Base-by-base conservation (phyloP, 192 early-diverging fungal species). In the Umbelopsis isabellina region DNA sequence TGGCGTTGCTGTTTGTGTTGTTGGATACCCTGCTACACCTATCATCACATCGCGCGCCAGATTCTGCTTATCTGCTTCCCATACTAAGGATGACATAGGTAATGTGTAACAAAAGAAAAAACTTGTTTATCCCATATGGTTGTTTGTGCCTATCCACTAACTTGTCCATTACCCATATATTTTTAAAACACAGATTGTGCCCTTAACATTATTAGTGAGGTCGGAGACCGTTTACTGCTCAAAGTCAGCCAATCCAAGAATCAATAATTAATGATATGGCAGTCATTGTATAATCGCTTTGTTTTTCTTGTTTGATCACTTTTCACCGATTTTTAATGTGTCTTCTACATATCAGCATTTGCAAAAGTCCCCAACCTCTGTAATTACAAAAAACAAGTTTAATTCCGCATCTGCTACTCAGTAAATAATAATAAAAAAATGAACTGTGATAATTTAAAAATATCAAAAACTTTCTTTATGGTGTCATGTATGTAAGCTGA, bases 11-110 rank as follows among this genome's bases (percentile, higher is more conserved):
- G 94, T 97, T 15, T 95, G 97, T 21, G 97, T 99, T 1, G 97
- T 99, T 4, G 95, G 93, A 47, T 96, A 97, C 79, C 97, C 96
- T 3, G 97, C 96, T 12, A 99, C 97, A 5, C 95, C 97, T n/a
- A 97, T 97, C 68, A 94, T 99, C 72, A 93, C 93, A 1, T 90
- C 90, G 4, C 87, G 97, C 52, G 96, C 97, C 44, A 84, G 97
- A 52, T 96, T 99, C 88, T 99, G 97, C 81, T 83, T 99, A 61
- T 91, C 89, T 64, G 92, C 96, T 1, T 88, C 96, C n/a, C 97
- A 99, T 70, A 94, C 94, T 1, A 90, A 91, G 74, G 93, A 94
- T 71, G 97, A 99, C 76, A 77, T 99, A 20, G 76, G 72, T 73
- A 68, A 66, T 41, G 37, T 41, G 37, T 41, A 4, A 41, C 37